Base-by-base conservation (phyloP, 2,329 filamentous ascomycete genomes). In the Chaetomium sp. region DNA sequence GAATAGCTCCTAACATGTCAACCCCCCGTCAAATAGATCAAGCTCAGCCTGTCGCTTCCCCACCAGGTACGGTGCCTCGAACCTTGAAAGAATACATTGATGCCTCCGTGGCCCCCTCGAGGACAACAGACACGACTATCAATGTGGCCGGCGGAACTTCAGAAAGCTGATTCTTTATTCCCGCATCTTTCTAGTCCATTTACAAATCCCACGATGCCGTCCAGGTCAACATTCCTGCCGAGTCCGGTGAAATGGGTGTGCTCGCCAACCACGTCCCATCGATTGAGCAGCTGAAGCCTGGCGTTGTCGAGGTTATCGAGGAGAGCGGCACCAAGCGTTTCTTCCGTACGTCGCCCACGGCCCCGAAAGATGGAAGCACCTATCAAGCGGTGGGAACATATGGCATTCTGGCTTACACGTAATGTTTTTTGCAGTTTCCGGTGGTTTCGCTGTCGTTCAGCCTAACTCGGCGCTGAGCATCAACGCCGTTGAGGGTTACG, bases 241-340 rank as follows among this genome's bases (percentile, higher is more conserved):
- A 96, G 76, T 95, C 91, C 61, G 94, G 94, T 74, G 94, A 97
- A 69, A 99, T 99, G 94, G 94, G 94, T 88, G 87, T 99, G 69
- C 88, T 99, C 72, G 94, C 94, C 74, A 95, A 94, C 82, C 94
- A 99, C 84, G 94, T 99, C 69, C 91, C 94, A 64, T 91, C 91
- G 61, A 97, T 99, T 71, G 94, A 99, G 82, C 94, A 99, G 82
- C 82, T 99, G 76, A 96, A 95, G 84, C 91, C 94, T 60, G 94
- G 94, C 70, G 78, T 97, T 66, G 82, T 99, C 66, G 92, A 97
- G 81, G 82, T 99, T 71, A 84, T 97, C 66, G 92, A 97, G 81
- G 94, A 99, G 83, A 83, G 78, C 70, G 89, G 90, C 70, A 80
- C 74, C 88, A 99, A 99, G 85, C 89, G 95, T 78, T 99, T 94